Base-by-base conservation (phyloP, 75 land plant species). In the Isoetes taiwanensis region DNA sequence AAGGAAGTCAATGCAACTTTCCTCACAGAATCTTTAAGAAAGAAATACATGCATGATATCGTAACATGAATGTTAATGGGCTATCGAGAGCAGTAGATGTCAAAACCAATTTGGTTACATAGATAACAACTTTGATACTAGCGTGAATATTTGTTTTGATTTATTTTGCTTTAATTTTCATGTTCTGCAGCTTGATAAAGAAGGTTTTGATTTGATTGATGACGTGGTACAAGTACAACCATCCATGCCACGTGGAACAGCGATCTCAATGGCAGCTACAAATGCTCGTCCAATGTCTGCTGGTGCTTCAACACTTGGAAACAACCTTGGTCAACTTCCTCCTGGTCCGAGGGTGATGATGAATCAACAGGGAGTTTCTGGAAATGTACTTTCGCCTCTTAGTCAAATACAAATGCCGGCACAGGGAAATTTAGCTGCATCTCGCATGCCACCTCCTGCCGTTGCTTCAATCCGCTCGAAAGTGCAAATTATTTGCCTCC, bases 401-500 rank as follows among this genome's bases (percentile, higher is more conserved):
- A 61, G 54, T 21, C 38, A 33, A 4, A 28, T 73, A 52, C 76
- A 71, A 58, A 60, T 60, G 24, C 32, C 79, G 33, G 50, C 76
- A n/a, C 70, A 64, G 30, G 79, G 55, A 60, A 56, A 42, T 27
- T 52, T 76, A 33, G 57, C 76, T 32, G 63, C 72, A 43, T 30
- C 62, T 14, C 67, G 76, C 28, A 69, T 79, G 76, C 80, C 78
- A 20, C 76, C 85, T 52, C 73, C 82, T 32, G 80, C 84, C 48
- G 79, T 71, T 43, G 43, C 54, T 43, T 78, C 73, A 28, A 41
- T 63, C 21, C 58, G 65, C 17, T 76, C 78, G 34, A 65, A 78
- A n/a, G n/a, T n/a, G 77, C 80, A 34, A 75, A 77, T 25, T 74
- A 67, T 31, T 2, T 86, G 34, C 55, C 56, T 43, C 67, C 57